Percentiles rank a stretch among this genome's conserved stretches.
Evolutionary conservation across 2,329 filamentous ascomycete genomes (phyloP).

Genomic region (Dothiorella sarmentorum): DNA sequence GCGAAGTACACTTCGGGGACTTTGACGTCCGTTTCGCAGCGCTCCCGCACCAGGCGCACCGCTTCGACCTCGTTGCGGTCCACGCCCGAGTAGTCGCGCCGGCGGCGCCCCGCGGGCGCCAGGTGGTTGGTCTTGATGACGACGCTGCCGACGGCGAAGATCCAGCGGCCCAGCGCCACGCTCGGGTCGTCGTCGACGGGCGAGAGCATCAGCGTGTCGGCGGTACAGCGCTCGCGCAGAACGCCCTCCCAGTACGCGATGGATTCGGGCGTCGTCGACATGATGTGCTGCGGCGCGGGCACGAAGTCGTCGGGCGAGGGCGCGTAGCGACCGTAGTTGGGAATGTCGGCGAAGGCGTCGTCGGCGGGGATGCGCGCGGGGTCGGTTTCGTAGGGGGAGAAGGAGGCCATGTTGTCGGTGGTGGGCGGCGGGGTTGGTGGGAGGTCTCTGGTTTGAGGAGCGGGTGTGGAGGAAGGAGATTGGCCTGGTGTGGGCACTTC

Average conservation of each 20-base stretch:
- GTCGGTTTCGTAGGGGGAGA: slow-evolving; percentile 19
- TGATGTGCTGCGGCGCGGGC: slow-evolving; percentile 15
- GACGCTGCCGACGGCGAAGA: slow-evolving; percentile 20
- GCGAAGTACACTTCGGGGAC: slow-evolving; percentile 26
- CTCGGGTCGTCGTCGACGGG: slow-evolving; percentile 1
- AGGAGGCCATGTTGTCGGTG: neutral
- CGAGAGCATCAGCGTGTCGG: slow-evolving; percentile 17
- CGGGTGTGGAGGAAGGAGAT: neutral
- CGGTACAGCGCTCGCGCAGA: slow-evolving; percentile 3
- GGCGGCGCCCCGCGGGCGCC: slow-evolving; percentile 2
- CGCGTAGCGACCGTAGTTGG: slow-evolving; percentile 20
- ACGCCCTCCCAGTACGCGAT: slow-evolving; percentile 20
- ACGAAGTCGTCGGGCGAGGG: slow-evolving; percentile 18
- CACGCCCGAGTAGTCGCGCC: slow-evolving; percentile 38
- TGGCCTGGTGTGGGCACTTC: neutral
- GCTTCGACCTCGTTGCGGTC: slow-evolving; percentile 43
- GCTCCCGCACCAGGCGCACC: slow-evolving; percentile 30
- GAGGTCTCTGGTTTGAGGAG: neutral
- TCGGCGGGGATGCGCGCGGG: slow-evolving; percentile 6
- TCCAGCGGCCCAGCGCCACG: slow-evolving; percentile 16
- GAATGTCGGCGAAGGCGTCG: slow-evolving; percentile 19
- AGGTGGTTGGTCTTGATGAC: slow-evolving; percentile 21
- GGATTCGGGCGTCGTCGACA: slow-evolving; percentile 12
- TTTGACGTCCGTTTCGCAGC: slow-evolving; percentile 27
- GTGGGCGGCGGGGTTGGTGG: neutral